These are phyloP conservation scores for Chytriomyces hyalinus DNA, from an alignment of 192 early-diverging fungal species.

Conservation along the genomic window DNA sequence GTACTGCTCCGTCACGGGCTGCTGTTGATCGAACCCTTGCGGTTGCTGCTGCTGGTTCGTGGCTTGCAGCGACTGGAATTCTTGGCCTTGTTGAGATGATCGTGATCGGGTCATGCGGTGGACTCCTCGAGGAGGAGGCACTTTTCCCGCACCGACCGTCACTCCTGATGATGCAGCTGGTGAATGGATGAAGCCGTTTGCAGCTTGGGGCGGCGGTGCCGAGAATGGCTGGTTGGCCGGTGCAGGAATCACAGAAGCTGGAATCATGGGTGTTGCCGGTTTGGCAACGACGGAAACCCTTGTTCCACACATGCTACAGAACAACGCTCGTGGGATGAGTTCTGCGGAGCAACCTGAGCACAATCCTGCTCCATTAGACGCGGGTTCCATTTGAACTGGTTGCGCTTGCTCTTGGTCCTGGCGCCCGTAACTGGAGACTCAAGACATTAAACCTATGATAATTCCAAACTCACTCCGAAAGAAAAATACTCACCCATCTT, in stretches of 20 bases:
- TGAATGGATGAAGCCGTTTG: neutral
- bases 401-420: too few relatives aligned
- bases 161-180: neutral
- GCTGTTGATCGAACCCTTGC: neutral
- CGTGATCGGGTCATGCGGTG: conserved; percentile 5
- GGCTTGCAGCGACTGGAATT: neutral
- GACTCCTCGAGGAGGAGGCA: neutral
- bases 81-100: neutral
- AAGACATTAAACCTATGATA: too few relatives aligned
- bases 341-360: neutral
- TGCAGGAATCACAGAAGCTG: neutral
- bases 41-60: neutral
- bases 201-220: neutral
- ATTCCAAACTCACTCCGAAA: too few relatives aligned
- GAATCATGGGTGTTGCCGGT: neutral
- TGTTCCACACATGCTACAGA: conserved; percentile 53
- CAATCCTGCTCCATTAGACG: too few relatives aligned
- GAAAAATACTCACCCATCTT: too few relatives aligned
- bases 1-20: neutral
- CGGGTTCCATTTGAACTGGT: too few relatives aligned
- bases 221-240: neutral
- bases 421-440: too few relatives aligned
- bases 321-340: conserved; percentile 33
- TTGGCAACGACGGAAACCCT: neutral
- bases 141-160: neutral